Evolutionary conservation across 2,329 filamentous ascomycete species (phyloP).

Genomic region (Fusarium algeriense): DNA sequence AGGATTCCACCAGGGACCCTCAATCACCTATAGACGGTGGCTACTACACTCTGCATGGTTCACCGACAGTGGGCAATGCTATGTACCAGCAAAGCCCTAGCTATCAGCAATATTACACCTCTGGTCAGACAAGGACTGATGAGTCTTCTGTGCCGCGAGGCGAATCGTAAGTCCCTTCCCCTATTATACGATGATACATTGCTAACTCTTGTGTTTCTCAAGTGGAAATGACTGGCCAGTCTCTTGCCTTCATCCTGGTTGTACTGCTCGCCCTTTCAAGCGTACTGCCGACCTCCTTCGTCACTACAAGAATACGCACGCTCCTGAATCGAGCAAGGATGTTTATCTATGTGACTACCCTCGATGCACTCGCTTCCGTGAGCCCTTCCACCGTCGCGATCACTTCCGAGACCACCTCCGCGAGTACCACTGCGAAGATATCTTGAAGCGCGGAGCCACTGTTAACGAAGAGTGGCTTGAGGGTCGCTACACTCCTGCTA

Average conservation of each 20-base stretch:
- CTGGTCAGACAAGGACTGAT: background rate
- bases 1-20: conserved; percentile 41
- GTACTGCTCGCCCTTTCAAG: conserved; percentile 61
- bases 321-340: conserved; percentile 55
- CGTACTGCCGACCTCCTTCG: conserved; percentile 67
- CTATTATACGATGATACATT: background rate
- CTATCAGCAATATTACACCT: conserved; percentile 29
- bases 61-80: conserved; percentile 20
- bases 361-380: conserved; percentile 58
- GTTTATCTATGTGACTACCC: conserved; percentile 65
- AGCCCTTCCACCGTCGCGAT: conserved; percentile 66
- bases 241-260: conserved; percentile 56
- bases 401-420: conserved; percentile 70
- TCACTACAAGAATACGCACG: conserved; percentile 64
- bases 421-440: conserved; percentile 67
- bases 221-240: conserved; percentile 52
- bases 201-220: conserved; percentile 21
- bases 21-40: conserved; percentile 44
- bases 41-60: conserved; percentile 36
- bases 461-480: conserved; percentile 55
- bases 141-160: conserved; percentile 16
- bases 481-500: conserved; percentile 53
- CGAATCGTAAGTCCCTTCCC: conserved; percentile 31
- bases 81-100: conserved; percentile 20
- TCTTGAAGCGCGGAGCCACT: conserved; percentile 59